These are phyloP conservation scores for Fusarium sp. DNA, from an alignment of 2,329 filamentous ascomycete species.

Conservation along the genomic window DNA sequence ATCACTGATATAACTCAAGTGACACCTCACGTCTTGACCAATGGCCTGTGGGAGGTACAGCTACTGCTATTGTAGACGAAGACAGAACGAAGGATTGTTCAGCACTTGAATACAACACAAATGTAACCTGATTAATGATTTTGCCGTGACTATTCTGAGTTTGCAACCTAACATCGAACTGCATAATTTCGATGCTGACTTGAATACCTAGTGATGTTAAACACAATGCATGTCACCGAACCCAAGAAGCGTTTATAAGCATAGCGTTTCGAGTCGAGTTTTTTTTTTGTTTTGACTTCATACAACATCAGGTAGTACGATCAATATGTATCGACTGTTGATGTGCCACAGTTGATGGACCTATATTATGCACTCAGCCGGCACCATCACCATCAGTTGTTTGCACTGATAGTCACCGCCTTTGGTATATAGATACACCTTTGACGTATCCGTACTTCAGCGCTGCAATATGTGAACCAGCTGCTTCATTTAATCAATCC, in stretches of 20 bases:
- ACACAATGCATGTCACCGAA: neutral
- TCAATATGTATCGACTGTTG: neutral
- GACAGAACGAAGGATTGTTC: too few relatives aligned
- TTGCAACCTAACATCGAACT: too few relatives aligned
- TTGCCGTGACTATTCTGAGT: too few relatives aligned
- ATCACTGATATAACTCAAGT: neutral
- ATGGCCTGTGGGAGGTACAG: too few relatives aligned
- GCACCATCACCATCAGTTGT: conserved; percentile 4
- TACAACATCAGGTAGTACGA: neutral
- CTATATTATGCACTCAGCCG: conserved; percentile 6
- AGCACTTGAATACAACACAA: too few relatives aligned
- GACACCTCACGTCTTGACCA: too few relatives aligned
- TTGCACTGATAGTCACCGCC: conserved; percentile 18
- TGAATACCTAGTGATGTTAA: neutral
- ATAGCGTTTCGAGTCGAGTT: neutral
- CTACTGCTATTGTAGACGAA: too few relatives aligned
- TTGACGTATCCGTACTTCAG: neutral
- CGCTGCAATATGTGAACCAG: neutral
- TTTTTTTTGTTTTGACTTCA: too few relatives aligned
- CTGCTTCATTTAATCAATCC: neutral
- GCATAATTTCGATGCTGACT: too few relatives aligned
- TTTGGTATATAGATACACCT: neutral
- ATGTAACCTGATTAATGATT: too few relatives aligned
- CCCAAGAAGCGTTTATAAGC: neutral
- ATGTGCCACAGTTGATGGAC: neutral